phyloP scores from a whole-genome alignment of 2,329 filamentous ascomycete genomes.

The Sordariomycetes sp. region DNA sequence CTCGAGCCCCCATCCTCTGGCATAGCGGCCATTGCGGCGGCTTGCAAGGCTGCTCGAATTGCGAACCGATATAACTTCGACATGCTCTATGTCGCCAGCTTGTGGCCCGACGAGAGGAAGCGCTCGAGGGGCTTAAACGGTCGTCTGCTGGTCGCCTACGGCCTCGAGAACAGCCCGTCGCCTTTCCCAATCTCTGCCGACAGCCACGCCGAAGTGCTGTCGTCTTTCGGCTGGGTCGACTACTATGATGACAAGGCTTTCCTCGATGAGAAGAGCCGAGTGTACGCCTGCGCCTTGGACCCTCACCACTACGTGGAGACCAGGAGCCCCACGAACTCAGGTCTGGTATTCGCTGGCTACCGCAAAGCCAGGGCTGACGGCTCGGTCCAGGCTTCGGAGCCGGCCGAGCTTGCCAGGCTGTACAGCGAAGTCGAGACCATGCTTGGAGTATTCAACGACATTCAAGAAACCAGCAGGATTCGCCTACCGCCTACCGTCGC shows the following conservation, averaged over 20 bases:
- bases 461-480: slow-evolving; percentile 29
- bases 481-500: slow-evolving; percentile 17
- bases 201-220: slow-evolving; percentile 41
- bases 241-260: slow-evolving; percentile 34
- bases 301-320: slow-evolving; percentile 23
- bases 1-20: slow-evolving; percentile 34
- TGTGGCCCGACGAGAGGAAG: slow-evolving; percentile 35
- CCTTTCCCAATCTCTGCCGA: slow-evolving; percentile 42
- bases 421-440: slow-evolving; percentile 41
- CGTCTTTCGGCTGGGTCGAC: slow-evolving; percentile 41
- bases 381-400: slow-evolving; percentile 19
- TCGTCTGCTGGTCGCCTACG: slow-evolving; percentile 45
- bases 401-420: slow-evolving; percentile 34
- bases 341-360: slow-evolving; percentile 49
- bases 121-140: slow-evolving; percentile 26
- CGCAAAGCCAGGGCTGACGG: slow-evolving; percentile 33
- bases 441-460: slow-evolving; percentile 43
- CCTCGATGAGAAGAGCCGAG: slow-evolving; percentile 36
- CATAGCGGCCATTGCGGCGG: slow-evolving; percentile 35
- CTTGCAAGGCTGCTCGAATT: slow-evolving; percentile 45
- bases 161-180: slow-evolving; percentile 37
- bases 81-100: slow-evolving; percentile 48
- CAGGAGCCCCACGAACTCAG: slow-evolving; percentile 11
- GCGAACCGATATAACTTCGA: slow-evolving; percentile 48
- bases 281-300: slow-evolving; percentile 45